Percentiles rank a stretch among this genome's conserved stretches.
phyloP scores from a whole-genome alignment of 139 green algal species.

The Choricystis sp. region DNA sequence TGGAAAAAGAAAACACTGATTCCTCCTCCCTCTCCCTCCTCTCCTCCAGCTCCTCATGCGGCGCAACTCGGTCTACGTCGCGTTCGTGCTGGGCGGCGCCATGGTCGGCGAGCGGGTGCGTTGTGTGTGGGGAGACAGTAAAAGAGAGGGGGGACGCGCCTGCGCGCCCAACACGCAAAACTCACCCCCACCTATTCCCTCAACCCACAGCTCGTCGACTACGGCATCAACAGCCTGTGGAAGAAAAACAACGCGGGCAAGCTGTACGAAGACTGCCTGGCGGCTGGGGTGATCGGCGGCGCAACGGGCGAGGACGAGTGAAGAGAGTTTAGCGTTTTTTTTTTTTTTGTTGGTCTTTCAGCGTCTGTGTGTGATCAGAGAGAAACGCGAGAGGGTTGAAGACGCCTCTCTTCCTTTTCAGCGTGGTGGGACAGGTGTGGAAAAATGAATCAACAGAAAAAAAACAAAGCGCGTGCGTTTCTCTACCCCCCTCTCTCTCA shows the following conservation, averaged over 20 bases:
- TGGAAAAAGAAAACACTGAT: neutral
- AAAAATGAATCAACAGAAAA: no score
- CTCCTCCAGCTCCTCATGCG: conserved; percentile 17
- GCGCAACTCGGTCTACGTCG: conserved; percentile 22
- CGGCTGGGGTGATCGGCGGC: neutral
- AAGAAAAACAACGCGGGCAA: conserved; percentile 24
- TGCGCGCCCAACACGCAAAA: neutral
- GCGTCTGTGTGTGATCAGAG: neutral
- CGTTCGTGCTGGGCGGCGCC: conserved; percentile 16
- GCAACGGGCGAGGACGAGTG: conserved; percentile 2
- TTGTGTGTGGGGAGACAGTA: neutral
- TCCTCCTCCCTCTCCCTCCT: neutral
- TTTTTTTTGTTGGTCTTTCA: neutral
- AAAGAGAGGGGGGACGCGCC: neutral
- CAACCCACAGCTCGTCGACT: conserved; percentile 13
- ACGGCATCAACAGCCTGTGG: conserved; percentile 12
- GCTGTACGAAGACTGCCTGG: neutral
- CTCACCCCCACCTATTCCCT: neutral
- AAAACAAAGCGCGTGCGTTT: no score
- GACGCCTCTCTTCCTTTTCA: neutral
- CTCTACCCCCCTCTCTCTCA: no score
- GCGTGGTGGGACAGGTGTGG: no score
- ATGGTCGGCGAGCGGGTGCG: conserved; percentile 19
- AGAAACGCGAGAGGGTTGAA: neutral
- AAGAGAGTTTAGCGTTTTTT: neutral